Conservation (phyloP, 1,139 yeast species). For the Eremothecium sinecaudum region DNA sequence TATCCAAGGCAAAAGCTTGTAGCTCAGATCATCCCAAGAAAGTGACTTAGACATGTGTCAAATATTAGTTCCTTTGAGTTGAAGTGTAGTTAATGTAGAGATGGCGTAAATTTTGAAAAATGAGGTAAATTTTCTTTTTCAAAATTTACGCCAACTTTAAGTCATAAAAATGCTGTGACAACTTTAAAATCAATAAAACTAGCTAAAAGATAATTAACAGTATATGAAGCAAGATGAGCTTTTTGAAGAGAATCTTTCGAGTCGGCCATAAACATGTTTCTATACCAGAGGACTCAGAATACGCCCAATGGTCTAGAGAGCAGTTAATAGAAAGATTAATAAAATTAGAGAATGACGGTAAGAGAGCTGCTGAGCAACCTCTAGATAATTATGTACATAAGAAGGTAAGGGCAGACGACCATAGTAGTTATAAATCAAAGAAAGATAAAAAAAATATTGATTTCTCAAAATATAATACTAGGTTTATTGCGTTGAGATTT, state of each 20-base stretch:
- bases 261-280: slow-evolving; percentile 5
- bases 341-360: slow-evolving; percentile 22
- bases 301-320: slow-evolving; percentile 34
- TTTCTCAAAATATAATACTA: slow-evolving; percentile 52
- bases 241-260: slow-evolving; percentile 8
- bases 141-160: too few species aligned
- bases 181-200: too few species aligned
- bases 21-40: slow-evolving; percentile 32
- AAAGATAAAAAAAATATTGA: slow-evolving; percentile 32
- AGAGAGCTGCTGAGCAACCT: slow-evolving; percentile 5
- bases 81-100: too few species aligned
- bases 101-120: too few species aligned
- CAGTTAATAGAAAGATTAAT: slow-evolving; percentile 32
- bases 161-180: too few species aligned
- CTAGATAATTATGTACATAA: slow-evolving; percentile 9
- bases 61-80: too few species aligned
- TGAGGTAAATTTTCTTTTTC: too few species aligned
- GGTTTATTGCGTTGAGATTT: slow-evolving; percentile 72
- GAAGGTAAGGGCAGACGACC: slow-evolving; percentile 7
- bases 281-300: slow-evolving; percentile 12
- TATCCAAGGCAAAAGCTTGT: slow-evolving; percentile 37
- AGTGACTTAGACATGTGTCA: slow-evolving; percentile 29
- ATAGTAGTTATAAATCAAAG: too few species aligned
- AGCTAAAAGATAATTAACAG: too few species aligned
- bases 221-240: slow-evolving; percentile 9